phyloP scores from a whole-genome alignment of 73 alveolate species.

The Durusdinium trenchii region DNA sequence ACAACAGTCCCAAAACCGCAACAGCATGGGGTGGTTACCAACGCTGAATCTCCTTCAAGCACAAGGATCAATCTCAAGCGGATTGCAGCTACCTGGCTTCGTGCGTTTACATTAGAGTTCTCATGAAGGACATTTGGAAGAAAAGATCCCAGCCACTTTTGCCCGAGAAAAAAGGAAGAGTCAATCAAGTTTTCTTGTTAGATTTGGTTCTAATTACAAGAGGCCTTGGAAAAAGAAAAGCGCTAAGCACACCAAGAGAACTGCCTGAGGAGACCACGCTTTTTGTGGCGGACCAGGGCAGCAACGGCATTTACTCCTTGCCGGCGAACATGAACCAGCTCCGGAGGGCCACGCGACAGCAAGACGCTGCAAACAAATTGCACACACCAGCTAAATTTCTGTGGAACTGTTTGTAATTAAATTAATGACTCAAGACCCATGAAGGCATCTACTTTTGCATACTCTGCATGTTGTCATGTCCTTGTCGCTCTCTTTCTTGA shows the following conservation, averaged over 20 bases:
- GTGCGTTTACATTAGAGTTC: too few relatives aligned
- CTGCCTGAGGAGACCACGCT: constrained; percentile 73
- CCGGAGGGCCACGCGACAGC: not conserved
- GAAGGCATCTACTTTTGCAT: not conserved
- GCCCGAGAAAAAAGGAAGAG: too few relatives aligned
- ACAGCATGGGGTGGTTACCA: too few relatives aligned
- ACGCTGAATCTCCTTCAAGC: too few relatives aligned
- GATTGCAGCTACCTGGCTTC: too few relatives aligned
- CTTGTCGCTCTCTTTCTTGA: not conserved
- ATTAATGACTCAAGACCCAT: not conserved
- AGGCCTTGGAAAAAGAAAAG: too few relatives aligned
- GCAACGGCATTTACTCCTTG: constrained; percentile 35
- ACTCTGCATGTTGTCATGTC: not conserved
- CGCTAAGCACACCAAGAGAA: not conserved
- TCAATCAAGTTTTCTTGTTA: not conserved
- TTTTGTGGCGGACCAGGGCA: constrained; percentile 65
- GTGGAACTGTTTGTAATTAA: not conserved
- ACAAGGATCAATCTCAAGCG: too few relatives aligned
- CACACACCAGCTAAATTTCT: too few relatives aligned
- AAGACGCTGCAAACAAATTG: not conserved
- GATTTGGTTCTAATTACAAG: not conserved
- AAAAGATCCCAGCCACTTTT: too few relatives aligned
- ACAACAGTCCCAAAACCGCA: too few relatives aligned
- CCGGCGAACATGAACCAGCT: constrained; percentile 85
- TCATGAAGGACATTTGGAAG: too few relatives aligned